Conservation (phyloP, 2,329 filamentous ascomycete species). For the Colletotrichum euphorbiae region DNA sequence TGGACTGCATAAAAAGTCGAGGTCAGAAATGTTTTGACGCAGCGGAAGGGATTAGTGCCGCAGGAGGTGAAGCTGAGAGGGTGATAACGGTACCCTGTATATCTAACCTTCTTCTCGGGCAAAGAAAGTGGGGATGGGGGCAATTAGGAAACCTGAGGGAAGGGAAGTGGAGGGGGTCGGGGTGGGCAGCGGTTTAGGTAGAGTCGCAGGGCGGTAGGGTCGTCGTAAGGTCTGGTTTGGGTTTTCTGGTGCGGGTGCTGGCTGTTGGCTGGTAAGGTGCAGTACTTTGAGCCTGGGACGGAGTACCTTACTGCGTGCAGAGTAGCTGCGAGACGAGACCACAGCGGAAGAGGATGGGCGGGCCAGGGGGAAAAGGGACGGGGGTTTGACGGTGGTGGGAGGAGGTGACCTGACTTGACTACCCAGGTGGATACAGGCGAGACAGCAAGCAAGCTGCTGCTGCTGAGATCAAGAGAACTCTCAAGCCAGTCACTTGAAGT, state of each 20-base stretch:
- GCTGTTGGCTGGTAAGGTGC: neutral
- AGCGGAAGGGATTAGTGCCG: slow-evolving; percentile 53
- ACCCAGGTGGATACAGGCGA: neutral
- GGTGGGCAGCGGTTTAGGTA: slow-evolving; percentile 33
- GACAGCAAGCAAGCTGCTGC: neutral
- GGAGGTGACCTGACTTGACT: slow-evolving; percentile 6
- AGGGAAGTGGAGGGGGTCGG: slow-evolving; percentile 40
- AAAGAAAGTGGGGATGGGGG: slow-evolving; percentile 40
- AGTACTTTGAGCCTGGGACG: neutral
- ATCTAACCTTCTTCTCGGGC: slow-evolving; percentile 40
- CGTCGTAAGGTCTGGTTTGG: slow-evolving; percentile 32
- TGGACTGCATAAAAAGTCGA: slow-evolving; percentile 49
- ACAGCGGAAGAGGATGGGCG: slow-evolving; percentile 10
- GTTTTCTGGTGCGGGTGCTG: slow-evolving; percentile 6
- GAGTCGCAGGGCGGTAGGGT: slow-evolving; percentile 36
- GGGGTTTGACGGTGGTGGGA: neutral
- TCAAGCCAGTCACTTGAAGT: neutral
- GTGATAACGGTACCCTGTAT: slow-evolving; percentile 40
- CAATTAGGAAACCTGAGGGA: slow-evolving; percentile 40
- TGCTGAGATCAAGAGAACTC: neutral
- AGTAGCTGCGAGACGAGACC: neutral
- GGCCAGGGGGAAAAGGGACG: neutral
- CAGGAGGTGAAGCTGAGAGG: slow-evolving; percentile 47
- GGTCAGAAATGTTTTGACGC: slow-evolving; percentile 55
- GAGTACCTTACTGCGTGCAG: too few relatives aligned